Conservation (phyloP, 2,329 filamentous ascomycete species). For the Mycosphaerelloides madeirae region DNA sequence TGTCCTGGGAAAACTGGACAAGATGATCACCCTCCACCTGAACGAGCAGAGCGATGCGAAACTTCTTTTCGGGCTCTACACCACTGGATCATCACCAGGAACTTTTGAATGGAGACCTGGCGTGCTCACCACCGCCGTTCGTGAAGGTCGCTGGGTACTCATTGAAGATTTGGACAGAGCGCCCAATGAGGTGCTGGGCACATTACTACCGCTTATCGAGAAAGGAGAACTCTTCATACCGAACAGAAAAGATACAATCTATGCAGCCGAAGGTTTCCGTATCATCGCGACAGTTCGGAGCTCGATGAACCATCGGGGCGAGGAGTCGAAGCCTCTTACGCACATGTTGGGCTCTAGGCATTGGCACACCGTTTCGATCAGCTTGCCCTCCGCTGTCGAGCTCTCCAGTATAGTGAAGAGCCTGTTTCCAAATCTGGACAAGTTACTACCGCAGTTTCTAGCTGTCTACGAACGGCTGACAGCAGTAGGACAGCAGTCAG, state of each 20-base stretch:
- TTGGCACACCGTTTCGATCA: conserved; percentile 73
- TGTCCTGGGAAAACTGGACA: conserved; percentile 70
- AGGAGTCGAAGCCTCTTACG: conserved; percentile 63
- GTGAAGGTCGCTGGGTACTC: conserved; percentile 91
- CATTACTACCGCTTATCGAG: conserved; percentile 87
- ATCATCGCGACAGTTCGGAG: conserved; percentile 89
- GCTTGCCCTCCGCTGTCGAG: conserved; percentile 63
- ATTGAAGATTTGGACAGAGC: conserved; percentile 96
- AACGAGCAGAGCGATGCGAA: conserved; percentile 99
- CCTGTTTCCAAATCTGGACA: conserved; percentile 65
- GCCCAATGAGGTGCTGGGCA: conserved; percentile 90
- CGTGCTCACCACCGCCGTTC: conserved; percentile 87
- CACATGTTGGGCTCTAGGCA: conserved; percentile 77
- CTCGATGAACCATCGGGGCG: conserved; percentile 58
- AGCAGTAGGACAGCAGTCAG: conserved; percentile 32
- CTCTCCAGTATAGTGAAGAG: conserved; percentile 67
- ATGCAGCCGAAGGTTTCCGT: conserved; percentile 77
- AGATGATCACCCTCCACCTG: conserved; percentile 88
- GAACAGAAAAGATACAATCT: conserved; percentile 78
- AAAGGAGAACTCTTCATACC: conserved; percentile 86
- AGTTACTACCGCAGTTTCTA: conserved; percentile 52
- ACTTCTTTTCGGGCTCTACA: conserved; percentile 89
- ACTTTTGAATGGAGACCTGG: conserved; percentile 90
- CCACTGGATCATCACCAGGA: conserved; percentile 78
- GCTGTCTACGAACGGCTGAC: conserved; percentile 50